Percentiles rank a stretch among this genome's conserved stretches.
These are phyloP conservation scores for Sporopachydermia quercuum DNA, from an alignment of 805 yeast species.

Conservation along the genomic window DNA sequence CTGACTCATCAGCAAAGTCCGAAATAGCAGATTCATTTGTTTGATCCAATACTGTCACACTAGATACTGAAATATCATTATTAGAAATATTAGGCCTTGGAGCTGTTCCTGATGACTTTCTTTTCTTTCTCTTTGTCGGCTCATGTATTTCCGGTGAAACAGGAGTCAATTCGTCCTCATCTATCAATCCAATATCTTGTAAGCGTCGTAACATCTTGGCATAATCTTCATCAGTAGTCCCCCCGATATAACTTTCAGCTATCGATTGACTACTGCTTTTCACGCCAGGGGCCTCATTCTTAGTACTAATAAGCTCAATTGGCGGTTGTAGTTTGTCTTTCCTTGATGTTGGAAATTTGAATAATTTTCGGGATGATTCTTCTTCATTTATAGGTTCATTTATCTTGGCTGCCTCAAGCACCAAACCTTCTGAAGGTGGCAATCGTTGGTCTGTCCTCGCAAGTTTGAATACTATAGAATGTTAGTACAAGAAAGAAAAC, in stretches of 20 bases:
- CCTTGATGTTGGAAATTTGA: not conserved
- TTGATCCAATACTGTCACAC: not conserved
- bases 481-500: not conserved
- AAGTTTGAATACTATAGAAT: not conserved
- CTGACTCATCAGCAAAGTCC: not conserved
- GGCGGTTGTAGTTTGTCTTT: not conserved
- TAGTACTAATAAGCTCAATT: not conserved
- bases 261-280: not conserved
- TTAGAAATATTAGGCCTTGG: not conserved
- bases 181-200: not conserved
- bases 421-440: not conserved
- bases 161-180: not conserved
- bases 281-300: not conserved
- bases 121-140: not conserved
- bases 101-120: not conserved
- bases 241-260: not conserved
- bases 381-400: not conserved
- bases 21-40: not conserved
- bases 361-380: not conserved
- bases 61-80: too few species aligned
- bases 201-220: not conserved
- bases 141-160: not conserved
- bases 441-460: not conserved
- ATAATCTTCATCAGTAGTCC: conserved; percentile 1
- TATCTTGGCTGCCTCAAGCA: not conserved